phyloP scores from a whole-genome alignment of 139 green algal species.

The Closterium sp. region DNA sequence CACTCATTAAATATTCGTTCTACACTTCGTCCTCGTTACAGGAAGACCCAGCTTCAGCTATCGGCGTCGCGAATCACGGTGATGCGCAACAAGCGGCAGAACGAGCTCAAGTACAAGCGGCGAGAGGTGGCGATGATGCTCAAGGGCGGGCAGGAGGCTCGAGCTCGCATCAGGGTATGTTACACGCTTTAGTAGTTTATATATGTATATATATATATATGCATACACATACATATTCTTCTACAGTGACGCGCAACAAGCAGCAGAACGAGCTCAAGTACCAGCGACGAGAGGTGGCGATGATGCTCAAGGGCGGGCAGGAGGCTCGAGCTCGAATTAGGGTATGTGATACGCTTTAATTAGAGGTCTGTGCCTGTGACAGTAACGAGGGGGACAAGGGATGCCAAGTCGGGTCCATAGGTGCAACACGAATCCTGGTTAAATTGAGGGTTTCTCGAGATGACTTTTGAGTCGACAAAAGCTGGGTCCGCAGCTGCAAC shows the following conservation, averaged over 20 bases:
- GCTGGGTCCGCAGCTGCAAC: no score
- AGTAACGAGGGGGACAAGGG: not conserved
- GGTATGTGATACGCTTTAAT: not conserved
- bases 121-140: constrained; percentile 46
- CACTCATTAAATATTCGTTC: not conserved
- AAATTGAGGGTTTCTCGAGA: no score
- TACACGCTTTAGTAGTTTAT: not conserved
- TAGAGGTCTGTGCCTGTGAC: not conserved
- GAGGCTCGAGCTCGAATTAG: not conserved
- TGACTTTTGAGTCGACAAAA: no score
- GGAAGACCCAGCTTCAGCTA: constrained; percentile 51
- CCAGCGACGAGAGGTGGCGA: not conserved
- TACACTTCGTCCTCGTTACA: constrained; percentile 12
- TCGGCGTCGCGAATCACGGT: constrained; percentile 51
- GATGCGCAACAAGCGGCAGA: constrained; percentile 46
- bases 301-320: not conserved
- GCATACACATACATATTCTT: not conserved
- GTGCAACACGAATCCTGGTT: no score
- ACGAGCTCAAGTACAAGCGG: constrained; percentile 27
- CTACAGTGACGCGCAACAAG: not conserved
- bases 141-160: constrained; percentile 32
- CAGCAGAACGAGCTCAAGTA: no score
- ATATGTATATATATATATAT: not conserved
- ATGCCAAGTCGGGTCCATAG: not conserved
- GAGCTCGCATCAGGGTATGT: constrained; percentile 42